Percentiles rank a stretch among this genome's conserved stretches.
These are phyloP conservation scores for Moelleriella libera DNA, from an alignment of 2,329 filamentous ascomycete species.

Conservation along the genomic window DNA sequence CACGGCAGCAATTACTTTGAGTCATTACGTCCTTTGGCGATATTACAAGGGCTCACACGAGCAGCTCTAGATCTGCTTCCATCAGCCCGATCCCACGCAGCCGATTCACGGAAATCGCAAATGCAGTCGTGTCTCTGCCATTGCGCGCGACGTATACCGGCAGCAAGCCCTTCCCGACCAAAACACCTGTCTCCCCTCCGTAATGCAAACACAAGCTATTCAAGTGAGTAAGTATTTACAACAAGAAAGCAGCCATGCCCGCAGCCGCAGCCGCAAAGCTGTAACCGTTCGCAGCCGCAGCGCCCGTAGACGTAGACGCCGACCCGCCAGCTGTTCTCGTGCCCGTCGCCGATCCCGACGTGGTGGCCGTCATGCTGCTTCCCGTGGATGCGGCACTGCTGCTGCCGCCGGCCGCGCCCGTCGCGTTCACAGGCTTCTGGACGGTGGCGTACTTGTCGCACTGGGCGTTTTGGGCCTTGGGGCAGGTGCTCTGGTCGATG, in stretches of 20 bases:
- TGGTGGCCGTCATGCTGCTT: constrained; percentile 2
- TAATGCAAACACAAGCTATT: no score
- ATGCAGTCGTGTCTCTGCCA: no score
- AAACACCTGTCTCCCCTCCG: no score
- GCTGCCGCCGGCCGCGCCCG: neutral
- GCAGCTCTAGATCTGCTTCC: no score
- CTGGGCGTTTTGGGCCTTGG: constrained; percentile 26
- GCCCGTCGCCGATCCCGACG: neutral
- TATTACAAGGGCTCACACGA: no score
- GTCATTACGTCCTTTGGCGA: no score
- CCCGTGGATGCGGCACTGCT: no score
- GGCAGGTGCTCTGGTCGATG: constrained; percentile 29
- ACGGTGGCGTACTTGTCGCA: constrained; percentile 29
- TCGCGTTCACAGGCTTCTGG: constrained; percentile 9
- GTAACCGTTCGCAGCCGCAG: constrained; percentile 11
- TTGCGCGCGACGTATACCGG: no score
- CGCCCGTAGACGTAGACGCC: constrained; percentile 9
- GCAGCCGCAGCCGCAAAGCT: constrained; percentile 12
- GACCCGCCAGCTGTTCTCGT: neutral
- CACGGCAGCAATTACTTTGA: no score
- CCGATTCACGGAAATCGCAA: no score
- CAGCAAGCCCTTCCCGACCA: no score
- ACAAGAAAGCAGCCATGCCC: constrained; percentile 13
- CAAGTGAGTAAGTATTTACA: neutral
- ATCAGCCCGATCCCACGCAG: no score